Base-by-base conservation (phyloP, 192 early-diverging fungal species). In the Coemansia sp. region DNA sequence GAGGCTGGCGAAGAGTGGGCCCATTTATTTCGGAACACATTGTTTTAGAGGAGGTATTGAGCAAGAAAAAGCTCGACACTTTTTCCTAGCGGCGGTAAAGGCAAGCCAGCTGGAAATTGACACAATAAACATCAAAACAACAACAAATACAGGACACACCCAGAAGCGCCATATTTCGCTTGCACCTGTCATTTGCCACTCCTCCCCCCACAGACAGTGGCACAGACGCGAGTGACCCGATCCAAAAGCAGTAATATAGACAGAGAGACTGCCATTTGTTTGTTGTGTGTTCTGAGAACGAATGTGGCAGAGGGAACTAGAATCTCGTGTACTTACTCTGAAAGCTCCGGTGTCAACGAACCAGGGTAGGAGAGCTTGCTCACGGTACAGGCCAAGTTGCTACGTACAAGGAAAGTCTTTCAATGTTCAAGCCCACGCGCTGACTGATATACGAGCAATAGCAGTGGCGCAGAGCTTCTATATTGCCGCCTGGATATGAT, bases 121-220 rank as follows among this genome's bases (percentile, higher is more conserved):
- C 33, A 59, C 35, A 61, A 61, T 40, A 61, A 23, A 10, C 40
- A 16, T 8, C 30, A 58, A 35, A 58, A 58, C 55, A 33, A 33
- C 28, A 58, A 30, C 16, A 33, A 58, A 58, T 14, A 58, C 28
- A 58, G 55, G 32, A 32, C 32, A 32, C 32, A 33, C 52, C 28
- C 52, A 30, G 55, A 58, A 58, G 55, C 55, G 28, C 16, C 30
- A 33, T 58, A 4, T 58, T 58, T 30, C n/a, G 30, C 55, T 30
- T 35, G 55, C 55, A 58, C 55, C 14, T 35, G 30, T 58, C 46
- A 50, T 50, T 50, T 50, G 47, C 47, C 47, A 50, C 47, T 26
- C 19, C 19, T n/a, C n/a, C 19, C 19, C 43, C 43, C 16, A 17
- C 52, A 35, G 30, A 33, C 4, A 58, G 55, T 58, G 55, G 55